phyloP scores from a whole-genome alignment of 2,329 filamentous ascomycete species.

The Thielaviopsis cerberus region DNA sequence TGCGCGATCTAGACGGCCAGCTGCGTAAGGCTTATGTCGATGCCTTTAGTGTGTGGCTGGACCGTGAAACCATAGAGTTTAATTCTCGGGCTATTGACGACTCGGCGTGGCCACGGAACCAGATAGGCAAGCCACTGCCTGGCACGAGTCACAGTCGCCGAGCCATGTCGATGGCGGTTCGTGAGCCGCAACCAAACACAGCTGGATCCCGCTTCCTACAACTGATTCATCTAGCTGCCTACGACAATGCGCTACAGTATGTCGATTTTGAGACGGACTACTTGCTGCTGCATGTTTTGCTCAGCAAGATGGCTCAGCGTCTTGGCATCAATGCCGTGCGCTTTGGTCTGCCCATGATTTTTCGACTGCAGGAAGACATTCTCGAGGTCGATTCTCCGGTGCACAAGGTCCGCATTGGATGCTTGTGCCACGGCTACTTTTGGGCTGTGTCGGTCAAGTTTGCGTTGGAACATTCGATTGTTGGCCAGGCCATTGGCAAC shows the following conservation, averaged over 20 bases:
- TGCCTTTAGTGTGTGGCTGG: conserved; percentile 67
- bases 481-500: conserved; percentile 52
- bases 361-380: conserved; percentile 73
- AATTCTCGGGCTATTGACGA: conserved; percentile 47
- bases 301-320: conserved; percentile 53
- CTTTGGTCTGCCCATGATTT: conserved; percentile 71
- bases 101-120: conserved; percentile 26
- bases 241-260: conserved; percentile 65
- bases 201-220: conserved; percentile 54
- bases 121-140: conserved; percentile 20
- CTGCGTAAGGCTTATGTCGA: conserved; percentile 77
- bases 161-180: conserved; percentile 49
- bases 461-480: conserved; percentile 49
- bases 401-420: conserved; percentile 62
- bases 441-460: conserved; percentile 64
- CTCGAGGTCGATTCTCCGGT: conserved; percentile 43
- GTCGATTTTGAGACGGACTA: conserved; percentile 57
- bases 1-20: conserved; percentile 58
- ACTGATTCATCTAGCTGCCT: conserved; percentile 70
- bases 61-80: conserved; percentile 51
- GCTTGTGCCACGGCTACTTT: conserved; percentile 76
- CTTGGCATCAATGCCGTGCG: conserved; percentile 68
- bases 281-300: conserved; percentile 55
- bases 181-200: conserved; percentile 12
- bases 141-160: conserved; percentile 30